Conservation (phyloP, 2,329 filamentous ascomycete species). For the Madurella mycetomatis region DNA sequence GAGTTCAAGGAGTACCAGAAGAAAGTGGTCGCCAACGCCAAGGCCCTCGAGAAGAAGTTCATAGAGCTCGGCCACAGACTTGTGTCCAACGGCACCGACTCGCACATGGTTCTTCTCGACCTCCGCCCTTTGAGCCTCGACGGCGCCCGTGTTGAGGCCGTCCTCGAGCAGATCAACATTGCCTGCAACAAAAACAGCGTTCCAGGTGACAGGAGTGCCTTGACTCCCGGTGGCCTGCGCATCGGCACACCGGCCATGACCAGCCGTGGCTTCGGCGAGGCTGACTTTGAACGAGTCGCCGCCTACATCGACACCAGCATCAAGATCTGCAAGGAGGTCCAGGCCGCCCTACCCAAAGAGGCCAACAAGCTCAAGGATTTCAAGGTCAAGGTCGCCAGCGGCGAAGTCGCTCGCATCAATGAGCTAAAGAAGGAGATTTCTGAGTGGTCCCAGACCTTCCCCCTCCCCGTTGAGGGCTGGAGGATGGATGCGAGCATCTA, state of each 20-base stretch:
- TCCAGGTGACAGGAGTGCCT: constrained; percentile 92
- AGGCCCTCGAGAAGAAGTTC: constrained; percentile 79
- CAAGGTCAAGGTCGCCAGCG: constrained; percentile 82
- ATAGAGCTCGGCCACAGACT: constrained; percentile 90
- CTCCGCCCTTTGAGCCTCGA: constrained; percentile 83
- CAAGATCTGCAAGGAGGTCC: constrained; percentile 85
- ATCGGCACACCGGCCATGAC: constrained; percentile 98
- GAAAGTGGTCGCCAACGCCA: constrained; percentile 88
- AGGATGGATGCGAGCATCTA: constrained; percentile 57
- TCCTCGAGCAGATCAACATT: constrained; percentile 97
- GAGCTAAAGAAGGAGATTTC: constrained; percentile 85
- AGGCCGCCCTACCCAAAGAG: constrained; percentile 82
- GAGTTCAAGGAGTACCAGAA: constrained; percentile 95
- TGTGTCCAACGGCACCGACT: constrained; percentile 92
- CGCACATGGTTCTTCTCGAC: constrained; percentile 94
- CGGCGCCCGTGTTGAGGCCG: constrained; percentile 89
- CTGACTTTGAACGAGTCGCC: constrained; percentile 88
- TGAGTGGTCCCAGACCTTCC: constrained; percentile 82
- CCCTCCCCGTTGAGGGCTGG: constrained; percentile 79
- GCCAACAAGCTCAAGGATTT: constrained; percentile 99
- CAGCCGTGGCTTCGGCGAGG: constrained; percentile 83
- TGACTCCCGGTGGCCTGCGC: constrained; percentile 90
- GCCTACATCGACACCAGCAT: constrained; percentile 84
- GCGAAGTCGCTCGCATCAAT: constrained; percentile 76
- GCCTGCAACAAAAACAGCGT: constrained; percentile 99